Base-by-base conservation (phyloP, 1,284 basidiomycete species). In the Earliella scabrosa region DNA sequence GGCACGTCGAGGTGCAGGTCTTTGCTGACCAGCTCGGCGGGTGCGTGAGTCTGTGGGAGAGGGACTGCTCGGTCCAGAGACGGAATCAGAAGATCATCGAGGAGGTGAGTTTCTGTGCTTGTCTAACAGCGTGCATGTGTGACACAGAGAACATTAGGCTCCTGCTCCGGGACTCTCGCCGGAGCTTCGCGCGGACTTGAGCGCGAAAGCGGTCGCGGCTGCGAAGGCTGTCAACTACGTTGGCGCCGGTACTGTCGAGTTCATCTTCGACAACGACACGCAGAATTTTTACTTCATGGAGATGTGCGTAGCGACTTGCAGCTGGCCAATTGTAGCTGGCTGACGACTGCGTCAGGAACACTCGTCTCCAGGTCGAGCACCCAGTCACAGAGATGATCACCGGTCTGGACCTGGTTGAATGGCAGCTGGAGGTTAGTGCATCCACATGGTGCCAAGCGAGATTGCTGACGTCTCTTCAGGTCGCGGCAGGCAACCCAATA, bases 381-480 rank as follows among this genome's bases (percentile, higher is more conserved):
- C 94, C 95, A 8, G 92, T 98, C 18, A 96, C 95, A 0, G 95
- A 97, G 73, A 95, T 95, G 93, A 87, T 97, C 44, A 95, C 92
- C 0, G 92, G 94, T 0, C 79, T 95, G 34, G 95, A 98, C 68
- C 82, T 98, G 5, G 95, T 97, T 7, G 88, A 95, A 73, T 97
- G 95, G 95, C 95, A 98, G 72, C 78, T 98, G 20, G 88, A 92
- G 76, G 90, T 88, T 61, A 48, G 36, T 39, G 36, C 26, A 26
- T 13, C 4, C 27, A 10, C 43, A 20, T 16, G 6, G 26, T 23
- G 23, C 4, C 2, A 20, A 9, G n/a, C 21, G 23, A 20, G 21
- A 8, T n/a, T 39, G 14, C 43, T 59, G 16, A 61, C 14, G 14
- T 14, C 10, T 40, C 14, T 6, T 2, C 27, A 91, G 85, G 88